Conservation (phyloP, 2,329 filamentous ascomycete species). For the Tolypocladium endophyticum region DNA sequence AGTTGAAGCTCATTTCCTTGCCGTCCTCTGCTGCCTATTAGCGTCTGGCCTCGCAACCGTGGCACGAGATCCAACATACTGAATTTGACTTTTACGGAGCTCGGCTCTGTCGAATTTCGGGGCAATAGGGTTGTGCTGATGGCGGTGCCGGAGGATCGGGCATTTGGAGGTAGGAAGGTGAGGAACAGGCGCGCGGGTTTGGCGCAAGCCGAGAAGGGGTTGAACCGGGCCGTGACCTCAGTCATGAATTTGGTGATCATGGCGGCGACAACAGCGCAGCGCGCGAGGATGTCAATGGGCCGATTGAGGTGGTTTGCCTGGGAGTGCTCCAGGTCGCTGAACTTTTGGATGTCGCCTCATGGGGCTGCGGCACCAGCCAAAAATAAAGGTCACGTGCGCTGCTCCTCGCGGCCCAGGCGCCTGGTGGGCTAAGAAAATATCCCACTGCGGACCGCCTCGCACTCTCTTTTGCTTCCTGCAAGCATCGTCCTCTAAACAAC, state of each 20-base stretch:
- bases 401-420: not conserved
- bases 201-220: constrained; percentile 72
- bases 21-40: constrained; percentile 62
- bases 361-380: not conserved
- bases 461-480: constrained; percentile 3
- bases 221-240: constrained; percentile 77
- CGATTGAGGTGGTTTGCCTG: not conserved
- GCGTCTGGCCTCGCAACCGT: constrained; percentile 1
- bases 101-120: constrained; percentile 55
- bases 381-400: constrained; percentile 6
- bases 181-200: constrained; percentile 85
- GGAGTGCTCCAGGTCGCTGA: not conserved
- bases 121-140: constrained; percentile 71
- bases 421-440: not conserved
- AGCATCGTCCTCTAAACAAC: constrained; percentile 12
- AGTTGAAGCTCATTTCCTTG: constrained; percentile 75
- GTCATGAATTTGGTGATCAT: constrained; percentile 87
- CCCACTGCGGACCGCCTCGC: not conserved
- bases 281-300: not conserved
- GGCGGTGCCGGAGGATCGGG: constrained; percentile 61
- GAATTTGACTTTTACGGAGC: constrained; percentile 69
- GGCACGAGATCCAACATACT: constrained; percentile 45
- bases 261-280: constrained; percentile 14
- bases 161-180: constrained; percentile 69
- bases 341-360: not conserved